These are phyloP conservation scores for Bifiguratus adelaidae DNA, from an alignment of 192 early-diverging fungal species.

Conservation along the genomic window DNA sequence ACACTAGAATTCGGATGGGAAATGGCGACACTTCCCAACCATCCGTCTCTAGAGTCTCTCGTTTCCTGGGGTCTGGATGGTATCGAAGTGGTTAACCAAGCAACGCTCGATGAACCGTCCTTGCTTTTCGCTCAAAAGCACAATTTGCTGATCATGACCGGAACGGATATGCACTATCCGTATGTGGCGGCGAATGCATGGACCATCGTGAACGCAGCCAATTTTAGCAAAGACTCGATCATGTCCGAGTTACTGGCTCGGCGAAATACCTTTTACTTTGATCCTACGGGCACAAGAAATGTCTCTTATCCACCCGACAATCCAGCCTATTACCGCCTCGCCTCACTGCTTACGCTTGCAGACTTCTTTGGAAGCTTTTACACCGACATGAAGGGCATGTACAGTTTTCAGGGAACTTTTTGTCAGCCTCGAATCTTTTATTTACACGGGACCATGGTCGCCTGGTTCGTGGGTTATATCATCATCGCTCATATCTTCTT, in stretches of 20 bases:
- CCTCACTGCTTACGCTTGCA: slow-evolving; percentile 40
- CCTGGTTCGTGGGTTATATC: slow-evolving; percentile 30
- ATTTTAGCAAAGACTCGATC: slow-evolving; percentile 32
- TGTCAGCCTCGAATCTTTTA: slow-evolving; percentile 43
- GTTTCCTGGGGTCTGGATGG: slow-evolving; percentile 62
- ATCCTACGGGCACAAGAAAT: slow-evolving; percentile 48
- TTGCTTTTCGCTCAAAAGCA: slow-evolving; percentile 35
- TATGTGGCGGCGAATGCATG: slow-evolving; percentile 42
- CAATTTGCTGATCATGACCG: slow-evolving; percentile 44
- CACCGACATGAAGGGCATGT: slow-evolving; percentile 48
- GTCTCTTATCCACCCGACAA: slow-evolving; percentile 22
- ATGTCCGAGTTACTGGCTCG: slow-evolving; percentile 43
- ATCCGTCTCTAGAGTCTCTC: slow-evolving; percentile 43
- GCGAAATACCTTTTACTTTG: slow-evolving; percentile 52
- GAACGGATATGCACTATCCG: slow-evolving; percentile 58
- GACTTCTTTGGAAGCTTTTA: slow-evolving; percentile 52
- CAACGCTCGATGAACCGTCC: slow-evolving; percentile 43
- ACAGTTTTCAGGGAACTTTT: slow-evolving; percentile 55
- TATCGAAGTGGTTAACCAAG: slow-evolving; percentile 54
- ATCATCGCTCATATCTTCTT: too few species aligned
- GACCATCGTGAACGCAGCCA: slow-evolving; percentile 40
- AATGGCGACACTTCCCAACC: slow-evolving; percentile 42
- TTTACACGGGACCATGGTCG: slow-evolving; percentile 29
- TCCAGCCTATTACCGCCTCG: slow-evolving; percentile 23
- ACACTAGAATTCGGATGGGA: slow-evolving; percentile 35